Conservation (phyloP, 192 early-diverging fungal genomes). For the Ambispora gerdemannii region DNA sequence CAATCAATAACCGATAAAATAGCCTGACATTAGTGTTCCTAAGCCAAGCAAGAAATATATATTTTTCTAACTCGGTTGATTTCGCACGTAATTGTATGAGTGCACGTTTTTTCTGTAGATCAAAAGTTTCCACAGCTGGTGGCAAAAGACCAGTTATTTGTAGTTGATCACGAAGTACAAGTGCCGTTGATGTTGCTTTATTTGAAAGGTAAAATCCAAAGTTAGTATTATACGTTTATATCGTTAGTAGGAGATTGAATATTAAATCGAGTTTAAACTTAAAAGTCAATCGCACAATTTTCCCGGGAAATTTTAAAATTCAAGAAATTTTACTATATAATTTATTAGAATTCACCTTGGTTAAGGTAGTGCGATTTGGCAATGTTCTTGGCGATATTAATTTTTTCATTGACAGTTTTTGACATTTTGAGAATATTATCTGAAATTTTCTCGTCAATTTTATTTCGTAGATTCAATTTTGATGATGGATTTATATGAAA, state of each 20-base stretch:
- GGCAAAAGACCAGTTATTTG: constrained; percentile 72
- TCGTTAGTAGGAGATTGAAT: constrained; percentile 49
- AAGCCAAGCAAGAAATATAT: constrained; percentile 81
- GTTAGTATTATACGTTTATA: constrained; percentile 56
- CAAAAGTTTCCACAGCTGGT: constrained; percentile 67
- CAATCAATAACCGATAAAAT: constrained; percentile 78
- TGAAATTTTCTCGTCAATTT: too few relatives aligned
- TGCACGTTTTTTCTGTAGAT: constrained; percentile 72
- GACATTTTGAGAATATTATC: too few relatives aligned
- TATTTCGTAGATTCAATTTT: too few relatives aligned
- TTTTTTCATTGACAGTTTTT: too few relatives aligned
- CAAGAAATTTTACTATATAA: not conserved
- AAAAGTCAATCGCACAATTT: not conserved
- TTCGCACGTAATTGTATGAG: constrained; percentile 67
- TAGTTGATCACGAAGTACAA: constrained; percentile 50
- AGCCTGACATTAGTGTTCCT: constrained; percentile 74
- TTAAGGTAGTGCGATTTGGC: constrained; percentile 15
- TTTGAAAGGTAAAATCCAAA: constrained; percentile 66
- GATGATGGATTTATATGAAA: too few relatives aligned
- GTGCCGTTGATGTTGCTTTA: constrained; percentile 68
- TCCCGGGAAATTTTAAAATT: not conserved
- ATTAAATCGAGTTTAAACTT: not conserved
- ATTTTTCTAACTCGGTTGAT: constrained; percentile 72
- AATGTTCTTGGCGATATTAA: too few relatives aligned
- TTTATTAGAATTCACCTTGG: not conserved